Evolutionary conservation across 805 yeast genomes (phyloP).

Genomic region (Tetrapisispora pingtungensis): DNA sequence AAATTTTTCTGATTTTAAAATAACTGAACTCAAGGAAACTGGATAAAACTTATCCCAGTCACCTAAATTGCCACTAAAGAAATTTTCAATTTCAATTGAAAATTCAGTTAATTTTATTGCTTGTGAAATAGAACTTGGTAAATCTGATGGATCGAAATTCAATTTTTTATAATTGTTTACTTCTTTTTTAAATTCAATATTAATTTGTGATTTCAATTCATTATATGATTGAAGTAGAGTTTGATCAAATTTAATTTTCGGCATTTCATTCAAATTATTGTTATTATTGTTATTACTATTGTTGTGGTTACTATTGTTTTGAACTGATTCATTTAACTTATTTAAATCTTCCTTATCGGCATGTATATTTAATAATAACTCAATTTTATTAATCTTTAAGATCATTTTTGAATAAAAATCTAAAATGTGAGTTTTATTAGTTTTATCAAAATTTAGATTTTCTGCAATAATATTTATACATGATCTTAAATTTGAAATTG

Average conservation of each 20-base stretch:
- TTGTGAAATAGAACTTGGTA: constrained; percentile 21
- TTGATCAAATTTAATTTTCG: neutral
- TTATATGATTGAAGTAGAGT: constrained; percentile 5
- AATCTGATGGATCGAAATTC: constrained; percentile 18
- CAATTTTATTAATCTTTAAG: constrained; percentile 30
- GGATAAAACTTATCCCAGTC: constrained; percentile 30
- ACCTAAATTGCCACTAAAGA: constrained; percentile 21
- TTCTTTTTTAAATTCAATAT: constrained; percentile 20
- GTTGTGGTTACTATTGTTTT: neutral
- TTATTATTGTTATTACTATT: constrained; percentile 1
- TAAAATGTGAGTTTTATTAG: constrained; percentile 18
- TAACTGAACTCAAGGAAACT: constrained; percentile 18
- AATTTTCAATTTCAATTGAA: constrained; percentile 16
- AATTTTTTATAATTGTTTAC: constrained; percentile 18
- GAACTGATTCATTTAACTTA: neutral
- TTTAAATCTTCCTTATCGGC: neutral
- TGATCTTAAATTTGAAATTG: constrained; percentile 6
- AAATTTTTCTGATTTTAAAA: constrained; percentile 19
- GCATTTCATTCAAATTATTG: too few species aligned
- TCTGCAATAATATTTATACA: constrained; percentile 24
- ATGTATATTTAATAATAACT: constrained; percentile 6
- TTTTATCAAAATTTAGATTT: constrained; percentile 21
- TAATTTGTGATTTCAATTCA: constrained; percentile 26
- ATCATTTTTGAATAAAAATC: constrained; percentile 30
- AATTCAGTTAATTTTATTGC: constrained; percentile 20